These are phyloP conservation scores for Calonectria pauciramosa DNA, from an alignment of 2,329 filamentous ascomycete genomes.

Conservation along the genomic window DNA sequence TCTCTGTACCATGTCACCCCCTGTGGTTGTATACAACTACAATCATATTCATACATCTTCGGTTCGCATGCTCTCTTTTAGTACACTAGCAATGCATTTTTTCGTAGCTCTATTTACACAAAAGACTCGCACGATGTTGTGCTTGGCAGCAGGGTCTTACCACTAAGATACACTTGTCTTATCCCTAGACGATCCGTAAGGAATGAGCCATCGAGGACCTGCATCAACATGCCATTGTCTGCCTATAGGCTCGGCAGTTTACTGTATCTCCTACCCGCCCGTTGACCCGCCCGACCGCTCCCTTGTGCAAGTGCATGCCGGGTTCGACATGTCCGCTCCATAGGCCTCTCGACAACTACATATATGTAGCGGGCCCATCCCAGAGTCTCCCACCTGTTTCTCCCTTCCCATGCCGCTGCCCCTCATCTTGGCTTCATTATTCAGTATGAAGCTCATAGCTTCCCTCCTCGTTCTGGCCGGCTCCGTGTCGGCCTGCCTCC, in stretches of 20 bases:
- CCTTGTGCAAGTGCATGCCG: not conserved
- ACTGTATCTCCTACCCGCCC: not conserved
- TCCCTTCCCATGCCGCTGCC: not conserved
- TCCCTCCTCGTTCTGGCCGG: slow-evolving; percentile 35
- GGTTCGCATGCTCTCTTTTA: not conserved
- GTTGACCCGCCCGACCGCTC: not conserved
- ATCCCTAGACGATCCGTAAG: not conserved
- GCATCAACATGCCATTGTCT: not conserved
- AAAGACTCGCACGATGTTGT: not conserved
- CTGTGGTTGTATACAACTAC: not conserved
- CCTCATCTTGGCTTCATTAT: not conserved
- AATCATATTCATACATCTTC: not conserved
- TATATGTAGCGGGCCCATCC: not conserved
- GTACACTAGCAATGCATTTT: too few relatives aligned
- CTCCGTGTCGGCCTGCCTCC: slow-evolving; percentile 51
- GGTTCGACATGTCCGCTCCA: not conserved
- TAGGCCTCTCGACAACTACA: not conserved
- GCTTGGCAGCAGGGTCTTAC: not conserved
- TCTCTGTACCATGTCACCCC: too few relatives aligned
- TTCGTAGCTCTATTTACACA: not conserved
- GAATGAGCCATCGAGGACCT: not conserved
- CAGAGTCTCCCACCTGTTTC: not conserved
- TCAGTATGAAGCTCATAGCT: slow-evolving; percentile 47
- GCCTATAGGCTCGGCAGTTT: not conserved
- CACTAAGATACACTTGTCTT: not conserved